Evolutionary conservation across 75 land plant genomes (phyloP), one percentile per base, ranked within the genome.

Genomic region (Cryptomeria japonica): DNA sequence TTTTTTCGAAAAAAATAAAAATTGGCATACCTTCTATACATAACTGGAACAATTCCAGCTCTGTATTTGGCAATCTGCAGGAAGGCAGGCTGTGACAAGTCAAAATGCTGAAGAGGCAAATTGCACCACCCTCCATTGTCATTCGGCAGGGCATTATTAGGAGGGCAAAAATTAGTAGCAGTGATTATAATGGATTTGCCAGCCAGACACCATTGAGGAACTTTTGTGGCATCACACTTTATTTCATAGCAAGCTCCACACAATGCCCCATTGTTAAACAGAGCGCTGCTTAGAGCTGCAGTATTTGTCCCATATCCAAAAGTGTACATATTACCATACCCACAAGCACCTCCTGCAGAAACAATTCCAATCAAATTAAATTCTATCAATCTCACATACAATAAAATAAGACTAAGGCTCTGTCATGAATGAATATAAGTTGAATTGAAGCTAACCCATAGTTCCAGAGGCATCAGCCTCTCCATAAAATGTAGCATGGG

Each of bases 231-330:
- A 18, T 89, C 80, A 38, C 91, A 90, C 34, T 58, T 12, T 32
- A 90, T 73, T 61, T 89, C 19, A 44, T 28, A 90, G 41, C 91
- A 90, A 0, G 91, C 91, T 18, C 91, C 91, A 9, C 91, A 90
- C 19, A 82, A 34, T 14, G 46, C 32, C 6, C 91, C 91, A 31
- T 37, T 42, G 11, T 76, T 37, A 79, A 89, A 90, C 25, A 90
- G 87, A 2, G 83, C 64, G 15, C 87, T 49, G 36, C 91, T 90
- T 13, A 90, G 87, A 2, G 91, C 91, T 7, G 91, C 84, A 25
- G 91, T 90, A 38, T 51, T 89, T 32, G 83, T 28, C 3, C 87
- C 90, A 28, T 90, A 90, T 1, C 91, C 91, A 9, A 4, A 32
- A 22, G 34, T 34, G 87, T 75, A 85, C 55, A 90, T 13, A 86